Evolutionary conservation across 768 basidiomycete genomes (phyloP).

Genomic region (Phanerochaete carnosa): DNA sequence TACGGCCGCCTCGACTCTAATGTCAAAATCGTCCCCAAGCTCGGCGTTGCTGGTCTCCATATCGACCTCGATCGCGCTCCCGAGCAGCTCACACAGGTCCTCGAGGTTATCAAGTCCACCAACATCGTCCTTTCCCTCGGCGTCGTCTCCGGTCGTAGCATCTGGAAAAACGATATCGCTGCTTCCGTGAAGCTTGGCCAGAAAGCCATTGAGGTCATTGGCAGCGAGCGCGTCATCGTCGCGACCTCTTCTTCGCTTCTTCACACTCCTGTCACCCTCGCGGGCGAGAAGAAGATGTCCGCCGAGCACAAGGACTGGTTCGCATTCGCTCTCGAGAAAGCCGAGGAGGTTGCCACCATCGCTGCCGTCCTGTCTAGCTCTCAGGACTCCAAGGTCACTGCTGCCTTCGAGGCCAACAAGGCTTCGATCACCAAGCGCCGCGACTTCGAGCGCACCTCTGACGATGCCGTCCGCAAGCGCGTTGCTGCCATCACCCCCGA

Average conservation of each 20-base stretch:
- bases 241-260: conserved; percentile 97
- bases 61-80: conserved; percentile 96
- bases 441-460: conserved; percentile 89
- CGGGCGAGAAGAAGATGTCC: conserved; percentile 88
- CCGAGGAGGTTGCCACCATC: conserved; percentile 81
- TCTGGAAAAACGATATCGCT: conserved; percentile 97
- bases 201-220: conserved; percentile 81
- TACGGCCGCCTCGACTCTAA: conserved; percentile 96
- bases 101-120: conserved; percentile 83
- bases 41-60: conserved; percentile 92
- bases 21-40: conserved; percentile 82
- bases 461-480: conserved; percentile 93
- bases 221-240: conserved; percentile 84
- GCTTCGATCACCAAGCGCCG: conserved; percentile 90
- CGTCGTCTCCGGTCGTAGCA: conserved; percentile 96
- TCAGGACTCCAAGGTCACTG: conserved; percentile 65
- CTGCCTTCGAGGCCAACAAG: conserved; percentile 86
- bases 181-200: conserved; percentile 79
- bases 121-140: conserved; percentile 85
- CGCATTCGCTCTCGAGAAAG: conserved; percentile 97
- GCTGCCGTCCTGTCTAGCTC: conserved; percentile 84
- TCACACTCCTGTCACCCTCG: conserved; percentile 96
- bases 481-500: conserved; percentile 88
- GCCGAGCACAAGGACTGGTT: conserved; percentile 95
- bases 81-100: conserved; percentile 77